phyloP scores from a whole-genome alignment of 176 grass and related monocot genomes.

The Microstegium vimineum region DNA sequence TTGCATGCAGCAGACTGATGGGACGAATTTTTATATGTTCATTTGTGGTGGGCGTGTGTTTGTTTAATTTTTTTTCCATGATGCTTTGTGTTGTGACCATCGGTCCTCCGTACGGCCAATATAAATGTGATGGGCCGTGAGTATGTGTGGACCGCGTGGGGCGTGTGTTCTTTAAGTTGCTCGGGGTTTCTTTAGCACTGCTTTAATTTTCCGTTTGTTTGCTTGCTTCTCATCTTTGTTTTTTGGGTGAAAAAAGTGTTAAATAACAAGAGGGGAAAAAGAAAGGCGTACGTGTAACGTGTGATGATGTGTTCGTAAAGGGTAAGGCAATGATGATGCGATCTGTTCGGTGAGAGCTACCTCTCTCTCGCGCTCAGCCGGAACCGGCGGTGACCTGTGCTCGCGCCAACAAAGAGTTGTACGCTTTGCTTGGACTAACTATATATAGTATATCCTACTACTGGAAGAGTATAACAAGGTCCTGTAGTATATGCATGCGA shows the following conservation, averaged over 20 bases:
- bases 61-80: not conserved
- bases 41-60: not conserved
- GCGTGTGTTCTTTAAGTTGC: not conserved
- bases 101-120: not conserved
- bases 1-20: not conserved
- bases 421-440: no score
- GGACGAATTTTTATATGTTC: not conserved
- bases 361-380: no score
- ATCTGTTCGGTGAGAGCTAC: not conserved
- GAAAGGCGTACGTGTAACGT: no score
- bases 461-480: no score
- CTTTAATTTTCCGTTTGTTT: not conserved
- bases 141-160: not conserved
- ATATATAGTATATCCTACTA: no score
- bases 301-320: constrained; percentile 1
- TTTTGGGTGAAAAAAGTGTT: not conserved
- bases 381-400: no score
- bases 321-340: constrained; percentile 38
- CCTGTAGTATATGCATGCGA: no score
- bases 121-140: not conserved
- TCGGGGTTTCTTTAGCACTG: not conserved
- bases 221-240: not conserved
- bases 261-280: not conserved
- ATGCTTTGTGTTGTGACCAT: not conserved
- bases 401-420: not conserved